phyloP scores from a whole-genome alignment of 2,329 filamentous ascomycete genomes.

The Cordyceps fumosorosea region DNA sequence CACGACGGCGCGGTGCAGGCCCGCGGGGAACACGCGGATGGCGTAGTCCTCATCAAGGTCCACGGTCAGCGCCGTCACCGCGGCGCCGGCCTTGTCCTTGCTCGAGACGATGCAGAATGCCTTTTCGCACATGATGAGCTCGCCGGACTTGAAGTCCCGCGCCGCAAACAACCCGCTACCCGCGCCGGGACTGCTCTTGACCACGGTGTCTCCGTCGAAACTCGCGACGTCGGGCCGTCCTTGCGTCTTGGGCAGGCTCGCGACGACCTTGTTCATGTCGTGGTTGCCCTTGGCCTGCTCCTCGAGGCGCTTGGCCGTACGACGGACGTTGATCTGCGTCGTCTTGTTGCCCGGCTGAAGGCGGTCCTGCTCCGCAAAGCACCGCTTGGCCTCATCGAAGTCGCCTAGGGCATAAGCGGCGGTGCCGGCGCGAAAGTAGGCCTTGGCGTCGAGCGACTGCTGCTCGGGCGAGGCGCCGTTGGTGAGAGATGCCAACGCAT shows the following conservation, averaged over 20 bases:
- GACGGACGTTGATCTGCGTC: slow-evolving; percentile 17
- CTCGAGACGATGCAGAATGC: slow-evolving; percentile 26
- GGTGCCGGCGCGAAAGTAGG: slow-evolving; percentile 26
- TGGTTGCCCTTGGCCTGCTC: slow-evolving; percentile 20
- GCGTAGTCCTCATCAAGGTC: slow-evolving; percentile 22
- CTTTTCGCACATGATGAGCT: slow-evolving; percentile 29
- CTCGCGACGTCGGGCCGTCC: slow-evolving; percentile 26
- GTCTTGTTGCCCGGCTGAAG: slow-evolving; percentile 21
- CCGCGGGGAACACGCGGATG: slow-evolving; percentile 25
- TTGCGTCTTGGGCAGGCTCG: slow-evolving; percentile 20
- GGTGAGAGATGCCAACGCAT: slow-evolving; percentile 26
- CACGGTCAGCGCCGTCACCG: slow-evolving; percentile 26
- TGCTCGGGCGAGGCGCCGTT: slow-evolving; percentile 8
- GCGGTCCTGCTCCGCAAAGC: slow-evolving; percentile 19
- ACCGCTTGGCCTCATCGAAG: slow-evolving; percentile 19
- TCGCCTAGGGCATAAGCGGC: slow-evolving; percentile 25
- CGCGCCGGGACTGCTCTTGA: slow-evolving; percentile 20
- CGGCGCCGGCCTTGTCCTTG: slow-evolving; percentile 21
- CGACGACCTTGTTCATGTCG: slow-evolving; percentile 19
- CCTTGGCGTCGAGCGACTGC: slow-evolving; percentile 24
- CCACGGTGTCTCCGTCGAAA: slow-evolving; percentile 21
- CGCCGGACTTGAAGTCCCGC: slow-evolving; percentile 23
- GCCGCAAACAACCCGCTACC: slow-evolving; percentile 33
- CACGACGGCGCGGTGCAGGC: slow-evolving; percentile 24
- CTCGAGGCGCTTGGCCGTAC: slow-evolving; percentile 18